Conservation (phyloP, 495 filamentous ascomycete genomes). For the Penicillium chermesinum region DNA sequence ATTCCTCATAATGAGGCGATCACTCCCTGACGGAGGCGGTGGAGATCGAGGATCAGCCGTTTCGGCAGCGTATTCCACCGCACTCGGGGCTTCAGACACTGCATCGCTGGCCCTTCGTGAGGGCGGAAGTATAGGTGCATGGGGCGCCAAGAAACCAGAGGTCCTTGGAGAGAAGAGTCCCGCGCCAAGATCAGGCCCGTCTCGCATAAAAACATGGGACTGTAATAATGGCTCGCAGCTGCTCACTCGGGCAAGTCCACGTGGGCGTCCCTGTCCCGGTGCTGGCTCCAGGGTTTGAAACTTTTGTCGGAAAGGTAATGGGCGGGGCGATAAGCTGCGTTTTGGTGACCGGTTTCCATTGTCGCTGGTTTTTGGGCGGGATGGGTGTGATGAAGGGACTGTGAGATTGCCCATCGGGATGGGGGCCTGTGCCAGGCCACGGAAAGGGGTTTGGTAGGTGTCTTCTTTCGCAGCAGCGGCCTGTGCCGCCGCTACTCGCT, state of each 20-base stretch:
- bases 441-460: slow-evolving; percentile 16
- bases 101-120: slow-evolving; percentile 28
- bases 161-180: slow-evolving; percentile 48
- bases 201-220: slow-evolving; percentile 35
- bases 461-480: not conserved
- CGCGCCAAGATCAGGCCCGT: slow-evolving; percentile 28
- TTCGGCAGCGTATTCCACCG: slow-evolving; percentile 26
- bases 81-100: slow-evolving; percentile 21
- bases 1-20: slow-evolving; percentile 48
- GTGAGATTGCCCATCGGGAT: slow-evolving; percentile 23
- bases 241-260: slow-evolving; percentile 19
- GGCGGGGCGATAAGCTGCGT: slow-evolving; percentile 38
- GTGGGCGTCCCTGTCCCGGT: slow-evolving; percentile 14
- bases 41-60: slow-evolving; percentile 47
- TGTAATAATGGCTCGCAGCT: slow-evolving; percentile 29
- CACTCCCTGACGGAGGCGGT: slow-evolving; percentile 40
- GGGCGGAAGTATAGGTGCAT: slow-evolving; percentile 25
- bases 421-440: slow-evolving; percentile 23
- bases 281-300: slow-evolving; percentile 30
- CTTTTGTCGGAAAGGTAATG: slow-evolving; percentile 40
- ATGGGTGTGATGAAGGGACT: slow-evolving; percentile 23
- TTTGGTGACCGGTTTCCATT: slow-evolving; percentile 31
- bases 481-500: slow-evolving; percentile 10
- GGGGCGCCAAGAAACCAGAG: slow-evolving; percentile 40
- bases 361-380: slow-evolving; percentile 27